Evolutionary conservation across 2,329 filamentous ascomycete species (phyloP).

Genomic region (Cryoendolithus antarcticus): DNA sequence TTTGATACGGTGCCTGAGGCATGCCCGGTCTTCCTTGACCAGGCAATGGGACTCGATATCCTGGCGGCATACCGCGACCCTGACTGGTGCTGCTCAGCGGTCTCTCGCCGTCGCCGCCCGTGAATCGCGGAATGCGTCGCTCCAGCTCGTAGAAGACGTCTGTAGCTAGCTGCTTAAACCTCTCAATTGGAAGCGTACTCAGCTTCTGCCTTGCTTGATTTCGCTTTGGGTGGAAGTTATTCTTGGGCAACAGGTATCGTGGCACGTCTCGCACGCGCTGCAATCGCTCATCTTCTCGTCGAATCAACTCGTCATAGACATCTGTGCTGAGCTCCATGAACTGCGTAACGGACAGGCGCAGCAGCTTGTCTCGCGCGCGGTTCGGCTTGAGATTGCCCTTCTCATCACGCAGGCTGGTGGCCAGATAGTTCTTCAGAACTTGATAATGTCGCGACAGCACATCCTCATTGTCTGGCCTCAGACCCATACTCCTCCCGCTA

Average conservation of each 20-base stretch:
- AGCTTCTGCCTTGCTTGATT: slow-evolving; percentile 96
- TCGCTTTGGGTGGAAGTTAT: slow-evolving; percentile 86
- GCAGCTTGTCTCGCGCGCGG: slow-evolving; percentile 85
- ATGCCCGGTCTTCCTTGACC: slow-evolving; percentile 8
- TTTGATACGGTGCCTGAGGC: slow-evolving; percentile 13
- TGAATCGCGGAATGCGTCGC: slow-evolving; percentile 73
- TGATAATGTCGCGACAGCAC: slow-evolving; percentile 70
- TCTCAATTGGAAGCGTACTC: slow-evolving; percentile 70
- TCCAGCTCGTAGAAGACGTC: slow-evolving; percentile 96
- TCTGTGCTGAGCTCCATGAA: slow-evolving; percentile 97
- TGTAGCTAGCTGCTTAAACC: slow-evolving; percentile 84
- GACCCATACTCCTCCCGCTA: slow-evolving; percentile 45
- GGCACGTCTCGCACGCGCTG: slow-evolving; percentile 43
- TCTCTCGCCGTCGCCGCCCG: slow-evolving; percentile 54
- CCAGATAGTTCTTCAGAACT: slow-evolving; percentile 64
- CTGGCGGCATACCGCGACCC: slow-evolving; percentile 21
- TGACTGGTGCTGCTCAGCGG: slow-evolving; percentile 53
- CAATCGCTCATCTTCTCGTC: slow-evolving; percentile 57
- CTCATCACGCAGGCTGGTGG: slow-evolving; percentile 59
- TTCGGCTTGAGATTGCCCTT: slow-evolving; percentile 64
- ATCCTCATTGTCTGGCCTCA: slow-evolving; percentile 42
- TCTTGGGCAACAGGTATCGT: slow-evolving; percentile 67
- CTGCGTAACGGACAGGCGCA: slow-evolving; percentile 79
- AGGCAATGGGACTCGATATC: slow-evolving; percentile 16
- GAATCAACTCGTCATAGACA: slow-evolving; percentile 87